Base-by-base conservation (phyloP, 805 yeast genomes). In the Lachancea meyersii region DNA sequence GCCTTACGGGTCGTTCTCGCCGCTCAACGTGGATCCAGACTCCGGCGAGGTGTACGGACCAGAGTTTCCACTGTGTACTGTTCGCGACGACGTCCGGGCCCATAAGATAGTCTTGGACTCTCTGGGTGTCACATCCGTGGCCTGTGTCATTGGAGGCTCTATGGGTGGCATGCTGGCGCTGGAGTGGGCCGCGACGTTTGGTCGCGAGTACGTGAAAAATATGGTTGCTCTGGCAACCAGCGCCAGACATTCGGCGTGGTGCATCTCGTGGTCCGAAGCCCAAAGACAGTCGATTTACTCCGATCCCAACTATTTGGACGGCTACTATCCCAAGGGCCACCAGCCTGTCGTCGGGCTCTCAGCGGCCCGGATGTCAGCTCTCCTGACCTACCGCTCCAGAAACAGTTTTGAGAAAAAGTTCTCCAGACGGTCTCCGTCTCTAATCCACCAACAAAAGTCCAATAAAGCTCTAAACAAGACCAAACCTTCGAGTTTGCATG, bases 101-200 rank as follows among this genome's bases (percentile, higher is more conserved):
- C 97, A 93, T 54, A 77, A 71, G 51, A 58, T 81, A 39, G 81
- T 91, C 2, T 67, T 93, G 38, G 96, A 89, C 51, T 77, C 80
- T 4, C 64, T 93, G 35, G 88, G 86, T 0, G 86, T 93, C n/a
- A 73, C 72, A 41, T 75, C 79, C 44, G 69, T 91, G 22, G 96
- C 97, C 1, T 76, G 82, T 40, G 94, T 84, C 14, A 77, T 93
- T 44, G 98, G 98, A 31, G 98, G 98, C 0, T 89, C 97, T 20
- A 93, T 93, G 98, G 98, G 98, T 32, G 98, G 98, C 16, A 93
- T 93, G 97, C 68, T 88, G 35, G 87, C 89, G 0, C 68, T 93
- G 53, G 98, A 93, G 61, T 93, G 86, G 75, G 77, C 88, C 3
- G 50, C 54, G 5, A 50, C 52, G 34, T 86, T 76, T 59, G 80